Evolutionary conservation across 805 yeast genomes (phyloP).

Genomic region (Candida piceae): DNA sequence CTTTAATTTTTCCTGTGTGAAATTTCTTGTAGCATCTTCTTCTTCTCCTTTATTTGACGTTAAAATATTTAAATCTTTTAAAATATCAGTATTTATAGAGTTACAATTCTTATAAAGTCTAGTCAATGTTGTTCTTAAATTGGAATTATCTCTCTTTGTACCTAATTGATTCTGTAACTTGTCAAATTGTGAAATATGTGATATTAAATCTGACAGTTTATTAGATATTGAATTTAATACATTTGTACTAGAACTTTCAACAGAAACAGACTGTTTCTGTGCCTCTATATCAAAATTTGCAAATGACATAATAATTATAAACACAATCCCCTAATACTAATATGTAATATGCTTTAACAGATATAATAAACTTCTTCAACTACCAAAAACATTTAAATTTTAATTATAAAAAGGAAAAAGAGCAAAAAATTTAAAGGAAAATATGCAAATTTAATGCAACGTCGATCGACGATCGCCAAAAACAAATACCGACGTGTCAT

Average conservation of each 20-base stretch:
- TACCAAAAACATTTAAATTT: no score
- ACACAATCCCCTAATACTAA: no score
- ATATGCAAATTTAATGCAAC: no score
- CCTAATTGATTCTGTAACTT: conserved; percentile 47
- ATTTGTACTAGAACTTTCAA: not conserved
- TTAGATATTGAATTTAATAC: conserved; percentile 16
- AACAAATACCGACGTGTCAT: no score
- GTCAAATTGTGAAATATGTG: conserved; percentile 47
- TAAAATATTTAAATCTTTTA: conserved; percentile 10
- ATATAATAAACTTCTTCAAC: no score
- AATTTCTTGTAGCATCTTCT: conserved; percentile 16
- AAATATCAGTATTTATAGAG: conserved; percentile 12
- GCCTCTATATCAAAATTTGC: conserved; percentile 50
- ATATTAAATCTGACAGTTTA: conserved; percentile 25
- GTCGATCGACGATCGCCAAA: no score
- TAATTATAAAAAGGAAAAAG: no score
- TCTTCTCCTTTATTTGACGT: not conserved
- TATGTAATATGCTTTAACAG: no score
- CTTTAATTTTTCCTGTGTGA: conserved; percentile 47
- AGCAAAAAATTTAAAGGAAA: no score
- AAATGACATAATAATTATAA: conserved; percentile 49
- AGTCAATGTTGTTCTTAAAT: conserved; percentile 31
- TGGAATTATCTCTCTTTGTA: conserved; percentile 42
- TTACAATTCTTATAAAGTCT: conserved; percentile 15
- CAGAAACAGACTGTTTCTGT: conserved; percentile 25